Evolutionary conservation across 169 alveolate genomes (phyloP), one percentile per base, ranked within the genome.

Genomic region (Plasmodium knowlesi): DNA sequence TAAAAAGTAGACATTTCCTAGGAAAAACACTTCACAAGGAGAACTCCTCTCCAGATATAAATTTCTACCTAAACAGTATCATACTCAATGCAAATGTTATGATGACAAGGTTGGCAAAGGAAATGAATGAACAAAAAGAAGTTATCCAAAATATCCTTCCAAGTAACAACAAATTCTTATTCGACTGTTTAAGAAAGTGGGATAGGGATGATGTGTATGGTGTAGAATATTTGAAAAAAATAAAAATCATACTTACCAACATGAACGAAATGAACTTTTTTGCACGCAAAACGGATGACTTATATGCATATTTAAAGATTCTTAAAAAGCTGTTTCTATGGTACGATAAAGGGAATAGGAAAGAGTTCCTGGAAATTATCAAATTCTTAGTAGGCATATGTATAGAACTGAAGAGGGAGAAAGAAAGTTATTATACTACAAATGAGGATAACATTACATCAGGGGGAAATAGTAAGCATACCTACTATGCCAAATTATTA

Each of bases 181-280:
- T 54, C 74, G 70, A 70, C 46, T 91, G 50, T 72, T 81, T 91
- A 91, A 82, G 43, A 54, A 71, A 91, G 32, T 91, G 84, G 92
- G 41, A 46, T 14, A 41, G 39, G 28, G 16, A 81, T 16, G 92
- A 91, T 32, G 83, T 91, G 30, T 82, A 39, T 82, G 34, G 61
- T 72, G 82, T 12, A n/a, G 57, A 61, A 9, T 91, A 70, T 74
- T 54, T 82, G 43, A 22, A 41, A 6, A 91, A 91, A 71, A n/a
- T 91, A 22, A 39, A 81, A 91, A 71, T 25, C 19, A 71, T 91
- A 43, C 34, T 91, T 16, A 46, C 54, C 57, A 72, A 91, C 61
- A 25, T 91, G 53, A 46, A 82, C 74, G 70, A 81, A 28, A 28
- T 34, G 25, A 82, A 82, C 22, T 82, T 46, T 70, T 91, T 91